Evolutionary conservation across 768 basidiomycete genomes (phyloP).

Genomic region (Xerocomellus dryophilus): DNA sequence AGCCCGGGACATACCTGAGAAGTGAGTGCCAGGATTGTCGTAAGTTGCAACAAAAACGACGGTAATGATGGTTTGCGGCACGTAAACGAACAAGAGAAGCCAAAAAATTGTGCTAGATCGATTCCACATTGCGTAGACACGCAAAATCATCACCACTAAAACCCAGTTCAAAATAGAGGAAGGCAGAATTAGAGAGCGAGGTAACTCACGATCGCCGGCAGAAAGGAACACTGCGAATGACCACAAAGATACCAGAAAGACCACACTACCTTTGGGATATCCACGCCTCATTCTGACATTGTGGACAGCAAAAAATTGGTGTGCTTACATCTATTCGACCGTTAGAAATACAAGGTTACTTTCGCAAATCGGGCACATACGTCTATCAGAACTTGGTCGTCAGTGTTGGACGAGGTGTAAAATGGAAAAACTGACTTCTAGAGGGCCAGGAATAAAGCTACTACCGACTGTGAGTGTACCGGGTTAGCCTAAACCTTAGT

Average conservation of each 20-base stretch:
- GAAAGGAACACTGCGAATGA: not conserved
- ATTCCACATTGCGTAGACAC: constrained; percentile 3
- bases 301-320: too few species aligned
- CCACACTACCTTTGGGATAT: not conserved
- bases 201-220: not conserved
- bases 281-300: not conserved
- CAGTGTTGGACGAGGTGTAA: not conserved
- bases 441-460: not conserved
- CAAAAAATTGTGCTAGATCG: not conserved
- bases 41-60: not conserved
- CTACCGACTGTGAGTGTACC: not conserved
- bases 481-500: not conserved
- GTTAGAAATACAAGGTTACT: not conserved
- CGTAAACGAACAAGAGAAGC: not conserved
- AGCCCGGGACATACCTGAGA: not conserved
- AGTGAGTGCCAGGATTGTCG: not conserved
- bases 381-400: not conserved
- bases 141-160: constrained; percentile 2
- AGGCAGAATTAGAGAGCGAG: too few species aligned
- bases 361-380: not conserved
- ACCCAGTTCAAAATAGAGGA: not conserved
- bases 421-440: not conserved
- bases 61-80: not conserved
- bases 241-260: not conserved
- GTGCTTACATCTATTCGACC: not conserved